Evolutionary conservation across 2,329 filamentous ascomycete genomes (phyloP), one percentile per base, ranked within the genome.

Genomic region (Cladobotryum protrusum): DNA sequence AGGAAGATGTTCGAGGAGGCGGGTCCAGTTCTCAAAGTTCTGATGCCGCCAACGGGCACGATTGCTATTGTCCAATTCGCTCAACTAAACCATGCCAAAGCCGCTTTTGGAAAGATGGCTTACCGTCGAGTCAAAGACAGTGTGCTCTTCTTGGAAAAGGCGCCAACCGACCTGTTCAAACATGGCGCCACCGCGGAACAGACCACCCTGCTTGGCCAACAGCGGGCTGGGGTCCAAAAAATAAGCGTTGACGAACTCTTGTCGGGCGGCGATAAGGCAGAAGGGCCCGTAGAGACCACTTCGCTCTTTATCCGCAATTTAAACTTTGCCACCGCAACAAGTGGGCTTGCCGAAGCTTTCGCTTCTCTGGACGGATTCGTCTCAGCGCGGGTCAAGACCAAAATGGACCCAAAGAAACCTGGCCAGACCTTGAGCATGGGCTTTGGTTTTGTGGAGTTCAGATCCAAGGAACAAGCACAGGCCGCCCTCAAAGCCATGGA

Each of bases 291-390:
- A 42, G 82, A 88, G 59, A 71, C 86, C 14, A 82, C 82, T n/a
- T 95, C 92, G 4, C 74, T 99, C 14, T 97, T 93, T 68, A 85
- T 99, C 58, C 86, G 90, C 63, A 97, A 97, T 69, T 78, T 99
- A 59, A 95, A 91, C 73, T 99, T 97, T 70, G 74, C 82, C 48
- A 99, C 93, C 2, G 91, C 87, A 11, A 90, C 83, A 45, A 78
- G 84, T 56, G 78, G 81, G 53, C 76, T 99, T 57, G 81, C 82
- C 7, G 86, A 91, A 61, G 78, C 83, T 19, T 97, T 97, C 72
- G 78, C 81, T 55, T 78, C 87, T 48, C 74, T 97, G 48, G 86
- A 90, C 59, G 93, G 93, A 47, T 97, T 97, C 69, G 75, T 93
- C 56, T 89, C 87, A 50, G 92, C 90, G 24, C 81, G 83, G 56